phyloP scores from a whole-genome alignment of 306 rosid species.

The Lathyrus oleraceus region DNA sequence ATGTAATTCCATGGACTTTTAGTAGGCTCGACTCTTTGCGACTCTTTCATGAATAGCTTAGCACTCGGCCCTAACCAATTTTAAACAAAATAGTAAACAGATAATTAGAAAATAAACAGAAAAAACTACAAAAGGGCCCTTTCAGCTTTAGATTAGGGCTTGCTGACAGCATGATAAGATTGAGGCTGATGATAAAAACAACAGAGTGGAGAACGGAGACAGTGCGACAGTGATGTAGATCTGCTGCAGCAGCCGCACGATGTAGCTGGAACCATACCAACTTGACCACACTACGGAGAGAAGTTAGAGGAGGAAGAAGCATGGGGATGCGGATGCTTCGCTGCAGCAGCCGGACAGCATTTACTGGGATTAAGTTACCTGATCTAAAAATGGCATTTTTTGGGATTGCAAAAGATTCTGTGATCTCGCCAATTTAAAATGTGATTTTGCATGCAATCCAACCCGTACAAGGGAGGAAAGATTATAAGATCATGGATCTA shows the following conservation, averaged over 20 bases:
- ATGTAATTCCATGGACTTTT: too few relatives aligned
- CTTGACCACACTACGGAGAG: not conserved
- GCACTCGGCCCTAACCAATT: conserved; percentile 2
- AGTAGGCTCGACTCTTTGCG: too few relatives aligned
- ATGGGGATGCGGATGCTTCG: not conserved
- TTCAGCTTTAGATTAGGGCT: not conserved
- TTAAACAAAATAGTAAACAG: not conserved
- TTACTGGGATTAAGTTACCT: not conserved
- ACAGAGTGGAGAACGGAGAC: not conserved
- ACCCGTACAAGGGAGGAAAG: not conserved
- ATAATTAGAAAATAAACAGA: not conserved
- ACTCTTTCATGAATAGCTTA: not conserved
- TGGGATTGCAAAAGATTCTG: not conserved
- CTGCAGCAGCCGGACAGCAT: not conserved
- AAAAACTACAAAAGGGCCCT: not conserved
- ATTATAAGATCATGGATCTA: not conserved
- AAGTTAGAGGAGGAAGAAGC: not conserved
- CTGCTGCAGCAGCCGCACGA: not conserved
- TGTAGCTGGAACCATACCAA: not conserved
- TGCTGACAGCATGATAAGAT: not conserved
- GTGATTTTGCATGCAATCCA: not conserved
- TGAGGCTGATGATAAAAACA: not conserved
- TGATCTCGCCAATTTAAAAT: not conserved
- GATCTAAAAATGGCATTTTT: not conserved
- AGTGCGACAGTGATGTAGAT: not conserved